Percentiles rank a stretch among this genome's conserved stretches.
Conservation (phyloP, 139 green algal species). For the Closterium sp. region DNA sequence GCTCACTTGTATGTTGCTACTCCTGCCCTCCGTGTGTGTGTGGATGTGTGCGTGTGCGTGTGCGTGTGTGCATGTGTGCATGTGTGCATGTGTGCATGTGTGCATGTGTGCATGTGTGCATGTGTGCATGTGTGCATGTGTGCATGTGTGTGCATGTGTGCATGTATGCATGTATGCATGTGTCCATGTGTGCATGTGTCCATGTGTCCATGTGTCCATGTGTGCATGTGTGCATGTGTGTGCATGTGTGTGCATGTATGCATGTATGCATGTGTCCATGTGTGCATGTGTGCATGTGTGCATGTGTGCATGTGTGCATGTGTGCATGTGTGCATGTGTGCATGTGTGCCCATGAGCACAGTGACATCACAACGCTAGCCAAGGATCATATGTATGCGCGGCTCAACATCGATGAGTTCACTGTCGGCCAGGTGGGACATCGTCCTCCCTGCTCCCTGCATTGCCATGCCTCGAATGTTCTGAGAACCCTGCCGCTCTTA, state of each 20-base stretch:
- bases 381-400: not conserved
- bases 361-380: not conserved
- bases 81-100: conserved; percentile 5
- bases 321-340: conserved; percentile 13
- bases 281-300: not conserved
- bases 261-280: not conserved
- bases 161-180: not conserved
- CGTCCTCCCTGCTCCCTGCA: not conserved
- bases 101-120: conserved; percentile 11
- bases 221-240: too few relatives aligned
- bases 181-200: conserved; percentile 4
- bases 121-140: conserved; percentile 7
- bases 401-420: not conserved
- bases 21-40: too few relatives aligned
- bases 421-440: not conserved
- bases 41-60: conserved; percentile 1
- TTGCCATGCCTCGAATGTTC: too few relatives aligned
- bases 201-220: not conserved
- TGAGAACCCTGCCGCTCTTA: too few relatives aligned
- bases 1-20: too few relatives aligned
- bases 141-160: not conserved
- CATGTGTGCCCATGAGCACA: not conserved
- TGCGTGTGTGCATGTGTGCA: conserved; percentile 3
- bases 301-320: not conserved
- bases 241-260: too few relatives aligned